Evolutionary conservation across 2,329 filamentous ascomycete species (phyloP).

Genomic region (Calonectria henricotiae): DNA sequence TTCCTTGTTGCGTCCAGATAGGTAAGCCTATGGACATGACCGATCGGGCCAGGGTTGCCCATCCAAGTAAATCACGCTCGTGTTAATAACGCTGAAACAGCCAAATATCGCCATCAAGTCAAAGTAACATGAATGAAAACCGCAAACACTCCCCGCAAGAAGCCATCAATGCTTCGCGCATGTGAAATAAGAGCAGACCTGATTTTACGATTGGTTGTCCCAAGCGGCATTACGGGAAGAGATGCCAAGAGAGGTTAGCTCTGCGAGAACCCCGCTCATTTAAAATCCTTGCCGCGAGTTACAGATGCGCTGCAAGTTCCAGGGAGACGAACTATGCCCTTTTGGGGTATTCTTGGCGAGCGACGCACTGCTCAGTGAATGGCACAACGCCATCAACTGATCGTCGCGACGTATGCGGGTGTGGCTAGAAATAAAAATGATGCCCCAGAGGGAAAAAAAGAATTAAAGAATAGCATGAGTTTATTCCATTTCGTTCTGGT

Average conservation of each 20-base stretch:
- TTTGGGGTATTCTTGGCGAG: slow-evolving; percentile 10
- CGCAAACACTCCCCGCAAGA: background rate
- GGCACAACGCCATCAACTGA: slow-evolving; percentile 1
- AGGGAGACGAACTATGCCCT: background rate
- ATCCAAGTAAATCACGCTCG: background rate
- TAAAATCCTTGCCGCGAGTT: background rate
- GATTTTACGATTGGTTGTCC: background rate
- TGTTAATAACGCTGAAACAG: background rate
- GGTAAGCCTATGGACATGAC: background rate
- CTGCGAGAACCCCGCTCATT: background rate
- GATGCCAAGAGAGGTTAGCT: slow-evolving; percentile 6
- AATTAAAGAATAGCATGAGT: background rate
- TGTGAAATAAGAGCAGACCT: background rate
- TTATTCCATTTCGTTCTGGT: background rate
- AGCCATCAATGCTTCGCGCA: background rate
- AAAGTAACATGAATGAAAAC: background rate
- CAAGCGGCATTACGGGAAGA: background rate
- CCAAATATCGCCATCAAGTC: background rate
- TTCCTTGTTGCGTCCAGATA: no score
- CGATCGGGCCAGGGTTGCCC: background rate
- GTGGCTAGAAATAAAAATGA: background rate
- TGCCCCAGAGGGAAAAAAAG: background rate
- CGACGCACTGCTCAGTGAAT: background rate
- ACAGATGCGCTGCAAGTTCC: background rate
- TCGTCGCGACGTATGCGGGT: background rate